phyloP scores from a whole-genome alignment of 345 rosid genomes.

The Eucalyptus sp. region DNA sequence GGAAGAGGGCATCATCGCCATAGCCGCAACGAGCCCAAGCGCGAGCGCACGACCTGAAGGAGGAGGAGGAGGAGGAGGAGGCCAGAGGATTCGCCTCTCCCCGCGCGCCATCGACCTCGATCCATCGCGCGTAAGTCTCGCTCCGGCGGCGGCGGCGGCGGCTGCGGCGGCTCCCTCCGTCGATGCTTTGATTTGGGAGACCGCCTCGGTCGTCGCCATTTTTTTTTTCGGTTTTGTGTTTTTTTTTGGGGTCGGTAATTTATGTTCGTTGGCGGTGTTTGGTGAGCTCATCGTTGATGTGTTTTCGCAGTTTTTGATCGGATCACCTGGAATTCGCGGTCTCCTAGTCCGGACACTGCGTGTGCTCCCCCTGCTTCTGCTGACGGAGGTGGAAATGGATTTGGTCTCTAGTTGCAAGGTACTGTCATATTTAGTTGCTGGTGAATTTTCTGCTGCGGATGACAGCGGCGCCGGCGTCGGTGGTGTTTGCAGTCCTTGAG shows the following conservation, averaged over 20 bases:
- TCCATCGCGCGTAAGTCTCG: not conserved
- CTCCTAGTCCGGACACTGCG: not conserved
- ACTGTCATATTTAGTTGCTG: not conserved
- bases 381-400: slow-evolving; percentile 43
- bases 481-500: not conserved
- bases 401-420: slow-evolving; percentile 76
- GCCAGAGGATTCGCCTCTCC: not conserved
- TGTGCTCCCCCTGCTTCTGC: not conserved
- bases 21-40: not conserved
- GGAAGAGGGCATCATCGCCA: too few species aligned
- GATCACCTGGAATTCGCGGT: not conserved
- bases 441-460: not conserved
- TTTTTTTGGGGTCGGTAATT: not conserved
- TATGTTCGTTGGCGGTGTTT: too few species aligned
- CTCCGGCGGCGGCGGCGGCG: not conserved
- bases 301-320: not conserved
- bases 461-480: not conserved
- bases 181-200: not conserved
- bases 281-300: not conserved
- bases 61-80: not conserved
- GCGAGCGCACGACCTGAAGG: not conserved
- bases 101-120: not conserved
- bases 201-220: not conserved
- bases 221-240: not conserved
- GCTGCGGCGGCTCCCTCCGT: not conserved